Base-by-base conservation (phyloP, 2,329 filamentous ascomycete genomes). In the Scedosporium boydii region DNA sequence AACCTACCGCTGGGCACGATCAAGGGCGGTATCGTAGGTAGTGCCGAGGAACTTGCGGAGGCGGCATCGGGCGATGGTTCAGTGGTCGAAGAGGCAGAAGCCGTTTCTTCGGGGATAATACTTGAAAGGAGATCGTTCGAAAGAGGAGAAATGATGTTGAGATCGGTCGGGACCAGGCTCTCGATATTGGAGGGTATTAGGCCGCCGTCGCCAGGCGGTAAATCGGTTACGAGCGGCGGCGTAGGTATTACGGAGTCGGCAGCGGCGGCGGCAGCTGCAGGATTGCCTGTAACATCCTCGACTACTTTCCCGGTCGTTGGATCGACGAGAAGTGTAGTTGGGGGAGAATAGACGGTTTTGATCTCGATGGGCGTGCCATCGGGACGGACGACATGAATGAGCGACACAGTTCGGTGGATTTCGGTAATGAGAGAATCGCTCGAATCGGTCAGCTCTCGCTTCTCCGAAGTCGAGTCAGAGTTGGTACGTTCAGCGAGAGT, bases 371-470 rank as follows among this genome's bases (percentile, higher is more conserved):
- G 73, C 29, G 73, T 75, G 64, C 82, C 82, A 55, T 71, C 69
- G 56, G 72, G 72, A 70, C 84, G 80, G 65, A 84, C 77, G 64
- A 81, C 68, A 66, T 84, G 78, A 62, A 85, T 71, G 69, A 85
- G 74, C 27, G 81, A 82, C 65, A 85, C 72, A 67, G 82, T 85
- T 70, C 83, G 77, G 61, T 83, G 74, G 68, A 85, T 74, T 64
- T 74, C 72, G 14, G 76, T 79, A 67, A 81, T 72, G 67, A 75
- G 72, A 29, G 60, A 29, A 46, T 57, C 23, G 27, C 29, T 57
- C 9, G 55, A 58, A 58, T 58, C 60, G 29, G 38, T 26, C 12
- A 44, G 14, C 23, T 62, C 51, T 57, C 60, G 60, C 51, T 27
- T 62, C 55, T 53, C 27, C 29, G 61, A 46, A 41, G 27, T 23